Percentiles rank a stretch among this genome's conserved stretches.
Conservation (phyloP, 306 rosid species). For the Medicago lupulina region DNA sequence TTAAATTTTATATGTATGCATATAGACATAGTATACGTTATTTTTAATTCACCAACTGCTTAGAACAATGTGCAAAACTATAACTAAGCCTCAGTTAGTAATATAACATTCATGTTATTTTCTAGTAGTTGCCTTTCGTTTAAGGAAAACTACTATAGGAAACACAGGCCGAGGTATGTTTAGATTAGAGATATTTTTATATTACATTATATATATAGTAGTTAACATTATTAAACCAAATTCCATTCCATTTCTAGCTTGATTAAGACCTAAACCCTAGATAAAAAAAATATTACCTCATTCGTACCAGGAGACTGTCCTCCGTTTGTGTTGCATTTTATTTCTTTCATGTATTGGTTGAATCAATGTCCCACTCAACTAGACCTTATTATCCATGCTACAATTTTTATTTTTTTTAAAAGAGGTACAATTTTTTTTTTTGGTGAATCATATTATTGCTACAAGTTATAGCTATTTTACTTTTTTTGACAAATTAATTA, state of each 20-base stretch:
- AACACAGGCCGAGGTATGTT: slow-evolving; percentile 32
- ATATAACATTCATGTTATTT: slow-evolving; percentile 38
- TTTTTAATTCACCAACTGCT: slow-evolving; percentile 36
- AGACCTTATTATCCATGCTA: too few species aligned
- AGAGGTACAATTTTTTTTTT: too few species aligned
- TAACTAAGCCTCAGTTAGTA: slow-evolving; percentile 2
- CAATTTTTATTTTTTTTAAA: too few species aligned
- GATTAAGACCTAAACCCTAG: slow-evolving; percentile 44
- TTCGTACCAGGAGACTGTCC: slow-evolving; percentile 27
- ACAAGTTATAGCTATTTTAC: neutral
- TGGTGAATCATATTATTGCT: neutral
- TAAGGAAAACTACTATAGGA: slow-evolving; percentile 41
- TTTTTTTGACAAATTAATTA: too few species aligned
- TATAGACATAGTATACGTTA: neutral
- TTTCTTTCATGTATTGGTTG: slow-evolving; percentile 30
- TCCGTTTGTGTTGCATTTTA: slow-evolving; percentile 16
- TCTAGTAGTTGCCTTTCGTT: slow-evolving; percentile 47
- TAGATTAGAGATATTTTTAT: neutral
- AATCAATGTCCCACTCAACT: slow-evolving; percentile 31
- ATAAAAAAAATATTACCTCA: neutral
- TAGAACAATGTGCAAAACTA: slow-evolving; percentile 42
- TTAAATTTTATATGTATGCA: neutral
- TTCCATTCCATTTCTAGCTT: slow-evolving; percentile 38
- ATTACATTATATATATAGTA: neutral
- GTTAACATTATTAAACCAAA: slow-evolving; percentile 13